Percentiles rank a stretch among this genome's conserved stretches.
Evolutionary conservation across 305 asterid species (phyloP).

Genomic region (Fraxinus floribunda): DNA sequence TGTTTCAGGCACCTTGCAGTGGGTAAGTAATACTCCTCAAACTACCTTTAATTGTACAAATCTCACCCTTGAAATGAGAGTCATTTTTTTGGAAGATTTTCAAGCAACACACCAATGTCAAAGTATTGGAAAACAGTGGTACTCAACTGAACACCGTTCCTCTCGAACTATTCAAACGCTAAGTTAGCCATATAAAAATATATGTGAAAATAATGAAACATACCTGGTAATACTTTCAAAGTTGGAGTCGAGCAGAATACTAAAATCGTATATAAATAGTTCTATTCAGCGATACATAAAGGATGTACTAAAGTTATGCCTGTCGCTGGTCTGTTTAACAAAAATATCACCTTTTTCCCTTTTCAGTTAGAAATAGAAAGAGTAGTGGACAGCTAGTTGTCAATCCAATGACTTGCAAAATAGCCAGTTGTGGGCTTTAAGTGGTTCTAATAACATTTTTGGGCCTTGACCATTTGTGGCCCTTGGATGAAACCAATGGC

Average conservation of each 20-base stretch:
- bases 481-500: no score
- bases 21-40: conserved; percentile 9
- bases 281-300: neutral
- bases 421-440: neutral
- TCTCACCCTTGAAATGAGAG: neutral
- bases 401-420: conserved; percentile 5
- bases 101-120: neutral
- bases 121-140: neutral
- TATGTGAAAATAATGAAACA: neutral
- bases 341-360: conserved; percentile 13
- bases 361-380: neutral
- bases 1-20: conserved; percentile 12
- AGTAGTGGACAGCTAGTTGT: neutral
- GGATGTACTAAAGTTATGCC: neutral
- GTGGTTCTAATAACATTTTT: no score
- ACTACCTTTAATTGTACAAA: neutral
- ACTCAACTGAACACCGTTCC: neutral
- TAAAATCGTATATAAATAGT: neutral
- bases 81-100: conserved; percentile 6
- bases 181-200: neutral
- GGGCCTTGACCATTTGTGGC: no score
- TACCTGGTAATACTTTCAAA: neutral
- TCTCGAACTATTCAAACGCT: neutral
- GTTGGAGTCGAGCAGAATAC: conserved; percentile 5
- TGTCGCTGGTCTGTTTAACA: neutral